These are phyloP conservation scores for Leccinum griseonigrum DNA, from an alignment of 1,284 basidiomycete genomes.

Conservation along the genomic window DNA sequence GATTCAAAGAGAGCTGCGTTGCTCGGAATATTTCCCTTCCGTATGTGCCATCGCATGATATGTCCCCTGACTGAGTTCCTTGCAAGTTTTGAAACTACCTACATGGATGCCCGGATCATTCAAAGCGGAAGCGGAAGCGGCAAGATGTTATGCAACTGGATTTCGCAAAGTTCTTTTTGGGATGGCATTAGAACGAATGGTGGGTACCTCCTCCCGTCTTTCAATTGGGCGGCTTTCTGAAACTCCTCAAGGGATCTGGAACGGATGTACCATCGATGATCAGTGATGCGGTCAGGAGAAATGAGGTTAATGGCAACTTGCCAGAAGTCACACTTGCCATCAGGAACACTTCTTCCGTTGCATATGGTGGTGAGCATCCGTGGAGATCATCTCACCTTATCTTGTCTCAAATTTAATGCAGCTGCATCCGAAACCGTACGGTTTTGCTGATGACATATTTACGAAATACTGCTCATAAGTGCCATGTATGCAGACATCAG, in stretches of 20 bases:
- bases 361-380: slow-evolving; percentile 26
- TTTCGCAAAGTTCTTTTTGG: slow-evolving; percentile 24
- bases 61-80: slow-evolving; percentile 2
- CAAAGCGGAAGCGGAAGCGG: slow-evolving; percentile 18
- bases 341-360: slow-evolving; percentile 21
- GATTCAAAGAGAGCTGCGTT: slow-evolving; percentile 27
- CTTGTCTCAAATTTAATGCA: slow-evolving; percentile 10
- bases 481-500: slow-evolving; percentile 38
- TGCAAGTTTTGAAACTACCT: slow-evolving; percentile 24
- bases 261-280: slow-evolving; percentile 21
- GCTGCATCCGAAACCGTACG: slow-evolving; percentile 28
- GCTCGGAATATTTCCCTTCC: slow-evolving; percentile 25
- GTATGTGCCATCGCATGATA: slow-evolving; percentile 14
- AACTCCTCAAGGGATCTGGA: slow-evolving; percentile 15
- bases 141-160: slow-evolving; percentile 18
- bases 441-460: not conserved
- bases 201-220: slow-evolving; percentile 3
- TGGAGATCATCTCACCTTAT: not conserved
- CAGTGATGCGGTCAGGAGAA: slow-evolving; percentile 19
- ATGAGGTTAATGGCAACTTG: slow-evolving; percentile 16
- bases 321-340: slow-evolving; percentile 21
- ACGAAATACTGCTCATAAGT: not conserved
- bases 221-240: not conserved
- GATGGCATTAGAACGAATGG: slow-evolving; percentile 26
- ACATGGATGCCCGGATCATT: slow-evolving; percentile 29